A percentile compares a stretch with the other conserved stretches of the same genome.
Evolutionary conservation across 345 rosid genomes (phyloP).

Genomic region (Pistacia integerrima): DNA sequence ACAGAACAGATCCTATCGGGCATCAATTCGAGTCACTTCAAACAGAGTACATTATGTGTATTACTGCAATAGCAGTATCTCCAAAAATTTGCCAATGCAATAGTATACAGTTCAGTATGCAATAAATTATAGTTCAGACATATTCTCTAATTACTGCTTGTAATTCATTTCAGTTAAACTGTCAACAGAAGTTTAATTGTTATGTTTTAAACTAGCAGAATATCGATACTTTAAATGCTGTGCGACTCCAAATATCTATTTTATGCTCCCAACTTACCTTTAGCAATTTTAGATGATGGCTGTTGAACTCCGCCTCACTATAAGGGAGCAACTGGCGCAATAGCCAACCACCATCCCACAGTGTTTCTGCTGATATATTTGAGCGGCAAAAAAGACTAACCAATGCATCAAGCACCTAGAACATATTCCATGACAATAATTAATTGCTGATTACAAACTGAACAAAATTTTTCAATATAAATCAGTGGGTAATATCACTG

Average conservation of each 20-base stretch:
- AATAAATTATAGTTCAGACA: neutral
- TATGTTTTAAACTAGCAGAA: neutral
- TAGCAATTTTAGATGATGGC: constrained; percentile 68
- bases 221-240: neutral
- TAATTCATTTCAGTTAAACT: neutral
- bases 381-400: constrained; percentile 86
- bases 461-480: neutral
- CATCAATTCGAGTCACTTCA: neutral
- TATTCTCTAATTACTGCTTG: neutral
- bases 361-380: constrained; percentile 80
- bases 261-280: constrained; percentile 44
- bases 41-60: neutral
- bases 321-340: constrained; percentile 94
- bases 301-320: constrained; percentile 79
- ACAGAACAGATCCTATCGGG: neutral
- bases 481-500: neutral
- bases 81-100: neutral
- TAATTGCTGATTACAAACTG: neutral
- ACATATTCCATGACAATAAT: constrained; percentile 15
- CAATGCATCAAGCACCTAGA: constrained; percentile 90
- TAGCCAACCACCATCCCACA: constrained; percentile 99
- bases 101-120: neutral
- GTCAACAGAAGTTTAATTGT: neutral
- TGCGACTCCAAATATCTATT: neutral
- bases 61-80: neutral